Evolutionary conservation across 2,329 filamentous ascomycete species (phyloP).

Genomic region (Geoglossum cookeanum): DNA sequence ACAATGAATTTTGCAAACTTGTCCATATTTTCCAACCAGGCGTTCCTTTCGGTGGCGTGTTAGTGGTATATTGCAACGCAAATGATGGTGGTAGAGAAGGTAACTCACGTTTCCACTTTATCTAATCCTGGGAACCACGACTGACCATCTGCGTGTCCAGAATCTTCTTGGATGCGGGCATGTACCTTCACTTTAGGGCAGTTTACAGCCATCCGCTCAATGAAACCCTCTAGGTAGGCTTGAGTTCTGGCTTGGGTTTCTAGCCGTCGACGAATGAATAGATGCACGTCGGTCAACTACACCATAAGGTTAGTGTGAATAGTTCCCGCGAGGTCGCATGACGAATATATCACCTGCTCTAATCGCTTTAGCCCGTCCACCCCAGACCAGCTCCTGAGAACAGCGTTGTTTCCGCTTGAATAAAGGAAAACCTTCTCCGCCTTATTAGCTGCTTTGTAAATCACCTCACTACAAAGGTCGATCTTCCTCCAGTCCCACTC

Average conservation of each 20-base stretch:
- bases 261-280: conserved; percentile 6
- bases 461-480: conserved; percentile 15
- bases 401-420: conserved; percentile 19
- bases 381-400: conserved; percentile 18
- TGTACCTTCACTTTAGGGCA: background rate
- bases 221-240: background rate
- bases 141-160: too few relatives aligned
- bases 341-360: background rate
- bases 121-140: too few relatives aligned
- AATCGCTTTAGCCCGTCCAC: conserved; percentile 13
- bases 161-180: too few relatives aligned
- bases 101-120: too few relatives aligned
- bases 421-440: conserved; percentile 15
- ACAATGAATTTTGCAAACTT: conserved; percentile 9
- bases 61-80: too few relatives aligned
- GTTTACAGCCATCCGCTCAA: background rate
- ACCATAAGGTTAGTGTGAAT: too few relatives aligned
- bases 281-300: conserved; percentile 3
- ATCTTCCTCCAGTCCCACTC: conserved; percentile 16
- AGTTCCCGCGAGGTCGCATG: background rate
- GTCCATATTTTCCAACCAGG: conserved; percentile 9
- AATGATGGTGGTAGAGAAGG: too few relatives aligned
- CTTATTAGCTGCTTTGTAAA: conserved; percentile 8
- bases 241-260: background rate
- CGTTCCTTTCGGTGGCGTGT: too few relatives aligned